Evolutionary conservation across 2,329 filamentous ascomycete genomes (phyloP).

Genomic region (Uncinocarpus reesii): DNA sequence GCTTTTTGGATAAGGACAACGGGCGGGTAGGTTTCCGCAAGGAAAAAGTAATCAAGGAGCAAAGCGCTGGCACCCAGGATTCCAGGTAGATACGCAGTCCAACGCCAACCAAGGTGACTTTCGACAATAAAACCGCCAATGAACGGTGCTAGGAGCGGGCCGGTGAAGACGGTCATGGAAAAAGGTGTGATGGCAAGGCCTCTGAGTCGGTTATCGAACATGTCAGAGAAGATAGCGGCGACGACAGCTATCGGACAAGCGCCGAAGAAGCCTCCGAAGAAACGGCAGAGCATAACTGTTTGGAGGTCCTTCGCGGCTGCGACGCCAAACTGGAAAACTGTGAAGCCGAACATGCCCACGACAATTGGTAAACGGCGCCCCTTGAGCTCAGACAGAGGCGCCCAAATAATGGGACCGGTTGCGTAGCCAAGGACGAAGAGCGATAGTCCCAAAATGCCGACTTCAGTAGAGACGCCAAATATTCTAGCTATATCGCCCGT

Average conservation of each 20-base stretch:
- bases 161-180: conserved; percentile 44
- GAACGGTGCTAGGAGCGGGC: conserved; percentile 45
- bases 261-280: conserved; percentile 46
- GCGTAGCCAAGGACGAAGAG: conserved; percentile 41
- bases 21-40: conserved; percentile 50
- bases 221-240: conserved; percentile 48
- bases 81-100: conserved; percentile 45
- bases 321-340: conserved; percentile 41
- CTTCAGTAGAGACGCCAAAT: conserved; percentile 46
- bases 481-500: conserved; percentile 47
- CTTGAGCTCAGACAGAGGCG: conserved; percentile 44
- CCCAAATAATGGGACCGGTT: conserved; percentile 42
- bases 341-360: conserved; percentile 43
- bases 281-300: conserved; percentile 44
- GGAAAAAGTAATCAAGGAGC: conserved; percentile 42
- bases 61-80: conserved; percentile 48
- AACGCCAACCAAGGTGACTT: conserved; percentile 44
- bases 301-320: conserved; percentile 44
- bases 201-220: conserved; percentile 42
- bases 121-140: conserved; percentile 47
- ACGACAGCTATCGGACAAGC: conserved; percentile 46
- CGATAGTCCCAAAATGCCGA: conserved; percentile 32
- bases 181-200: conserved; percentile 42
- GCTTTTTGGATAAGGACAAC: conserved; percentile 49
- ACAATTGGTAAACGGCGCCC: conserved; percentile 42